Base-by-base conservation (phyloP, 345 rosid genomes). In the Cochlearia excelsa region DNA sequence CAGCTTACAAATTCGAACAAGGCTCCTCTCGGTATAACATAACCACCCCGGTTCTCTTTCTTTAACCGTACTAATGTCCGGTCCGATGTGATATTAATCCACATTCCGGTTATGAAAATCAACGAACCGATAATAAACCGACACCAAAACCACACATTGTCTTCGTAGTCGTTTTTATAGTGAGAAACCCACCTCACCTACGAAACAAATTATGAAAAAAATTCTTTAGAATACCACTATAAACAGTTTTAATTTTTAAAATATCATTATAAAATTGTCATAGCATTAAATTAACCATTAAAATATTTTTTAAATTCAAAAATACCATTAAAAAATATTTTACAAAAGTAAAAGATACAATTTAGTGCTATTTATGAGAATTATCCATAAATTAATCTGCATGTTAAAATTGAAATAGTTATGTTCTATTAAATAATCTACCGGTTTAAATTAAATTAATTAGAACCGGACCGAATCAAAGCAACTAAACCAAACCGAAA, bases 1-100 rank as follows among this genome's bases (percentile, higher is more conserved):
- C 97, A 94, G 66, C 92, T 87, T 30, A 85, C 87, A n/a, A 65
- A 0, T 69, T 94, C 90, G 51, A 94, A 87, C 87, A 74, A 79
- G 3, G 95, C 93, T 52, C 90, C 97, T 52, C 82, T 80, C 1
- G 97, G 93, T 37, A 90, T 74, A 77, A 74, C 80, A 37, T 90
- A 90, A 31, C 85, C 94, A 11, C 87, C 87, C 4, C 80, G 82
- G 16, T 83, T 82, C 41, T 67, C 79, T 56, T 65, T 79, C 74
- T 84, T 93, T 46, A 89, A 5, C 9, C 84, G 78, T 51, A 84
- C 80, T 76, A 93, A 51, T 46, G 78, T 84, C 63, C 65, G 68
- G 63, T 90, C 99, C 7, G 96, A 78, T 69, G 79, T 72, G n/a
- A 84, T 51, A 49, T 90, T 93, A 23, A 78, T 66, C 81, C 76